Percentiles rank a stretch among this genome's conserved stretches.
These are phyloP conservation scores for Pyronema omphalodes DNA, from an alignment of 495 filamentous ascomycete genomes.

Conservation along the genomic window DNA sequence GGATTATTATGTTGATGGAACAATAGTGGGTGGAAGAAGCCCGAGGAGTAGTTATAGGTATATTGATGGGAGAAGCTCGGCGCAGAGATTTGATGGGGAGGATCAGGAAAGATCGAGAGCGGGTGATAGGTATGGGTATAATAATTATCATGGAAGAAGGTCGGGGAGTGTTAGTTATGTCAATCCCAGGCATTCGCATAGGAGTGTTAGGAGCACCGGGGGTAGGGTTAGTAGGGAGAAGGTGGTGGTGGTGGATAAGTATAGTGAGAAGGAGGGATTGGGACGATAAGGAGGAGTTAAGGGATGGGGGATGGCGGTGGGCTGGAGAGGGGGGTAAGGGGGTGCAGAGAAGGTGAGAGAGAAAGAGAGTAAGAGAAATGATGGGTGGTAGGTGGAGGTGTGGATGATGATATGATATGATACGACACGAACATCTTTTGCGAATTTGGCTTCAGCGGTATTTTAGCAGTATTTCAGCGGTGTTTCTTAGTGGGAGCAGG, in stretches of 20 bases:
- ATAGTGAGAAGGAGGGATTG: slow-evolving; percentile 7
- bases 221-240: slow-evolving; percentile 24
- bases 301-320: too few species aligned
- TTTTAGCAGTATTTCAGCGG: too few species aligned
- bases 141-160: slow-evolving; percentile 19
- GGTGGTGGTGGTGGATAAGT: slow-evolving; percentile 16
- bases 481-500: too few species aligned
- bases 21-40: slow-evolving; percentile 8
- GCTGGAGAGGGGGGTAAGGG: too few species aligned
- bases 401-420: too few species aligned
- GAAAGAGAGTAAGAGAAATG: too few species aligned
- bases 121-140: slow-evolving; percentile 18
- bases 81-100: slow-evolving; percentile 12
- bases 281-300: too few species aligned
- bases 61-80: slow-evolving; percentile 12
- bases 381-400: too few species aligned
- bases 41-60: slow-evolving; percentile 14
- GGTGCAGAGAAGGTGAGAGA: too few species aligned
- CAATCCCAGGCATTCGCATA: slow-evolving; percentile 22
- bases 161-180: slow-evolving; percentile 18
- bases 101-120: slow-evolving; percentile 6
- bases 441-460: too few species aligned
- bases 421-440: too few species aligned
- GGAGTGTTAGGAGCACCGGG: slow-evolving; percentile 26
- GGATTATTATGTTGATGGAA: slow-evolving; percentile 19